Evolutionary conservation across 768 basidiomycete species (phyloP).

Genomic region (Boletus tylopilopsis): DNA sequence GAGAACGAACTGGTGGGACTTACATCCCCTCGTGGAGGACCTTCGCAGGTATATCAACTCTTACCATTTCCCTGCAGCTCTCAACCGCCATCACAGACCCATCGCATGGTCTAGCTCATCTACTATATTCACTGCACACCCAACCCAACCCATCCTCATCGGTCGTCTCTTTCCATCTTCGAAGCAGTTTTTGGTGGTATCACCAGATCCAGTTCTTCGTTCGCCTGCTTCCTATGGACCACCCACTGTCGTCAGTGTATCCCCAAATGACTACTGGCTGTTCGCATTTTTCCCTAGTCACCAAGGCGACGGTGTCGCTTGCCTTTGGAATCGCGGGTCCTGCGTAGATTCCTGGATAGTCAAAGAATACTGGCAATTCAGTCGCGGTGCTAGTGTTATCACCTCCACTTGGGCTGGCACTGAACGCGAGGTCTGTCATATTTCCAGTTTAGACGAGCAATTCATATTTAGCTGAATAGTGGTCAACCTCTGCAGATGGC

Average conservation of each 20-base stretch:
- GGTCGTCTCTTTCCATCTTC: constrained; percentile 69
- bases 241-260: constrained; percentile 57
- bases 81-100: constrained; percentile 42
- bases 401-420: constrained; percentile 57
- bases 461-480: constrained; percentile 38
- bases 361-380: constrained; percentile 52
- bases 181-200: constrained; percentile 56
- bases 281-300: constrained; percentile 73
- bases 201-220: constrained; percentile 47
- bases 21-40: constrained; percentile 57
- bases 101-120: constrained; percentile 69
- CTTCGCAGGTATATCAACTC: constrained; percentile 43
- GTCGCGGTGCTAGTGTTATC: constrained; percentile 54
- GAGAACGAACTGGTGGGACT: constrained; percentile 74
- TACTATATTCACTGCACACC: constrained; percentile 66
- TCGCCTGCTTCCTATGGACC: constrained; percentile 52
- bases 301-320: constrained; percentile 53
- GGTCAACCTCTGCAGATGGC: constrained; percentile 46
- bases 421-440: constrained; percentile 51
- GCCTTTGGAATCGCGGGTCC: constrained; percentile 59
- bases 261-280: constrained; percentile 57
- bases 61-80: neutral
- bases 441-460: neutral
- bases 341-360: constrained; percentile 62
- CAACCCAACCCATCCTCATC: constrained; percentile 53